Percentiles rank a stretch among this genome's conserved stretches.
These are phyloP conservation scores for Deinandra increscens DNA, from an alignment of 129 eudicot genomes.

Conservation along the genomic window DNA sequence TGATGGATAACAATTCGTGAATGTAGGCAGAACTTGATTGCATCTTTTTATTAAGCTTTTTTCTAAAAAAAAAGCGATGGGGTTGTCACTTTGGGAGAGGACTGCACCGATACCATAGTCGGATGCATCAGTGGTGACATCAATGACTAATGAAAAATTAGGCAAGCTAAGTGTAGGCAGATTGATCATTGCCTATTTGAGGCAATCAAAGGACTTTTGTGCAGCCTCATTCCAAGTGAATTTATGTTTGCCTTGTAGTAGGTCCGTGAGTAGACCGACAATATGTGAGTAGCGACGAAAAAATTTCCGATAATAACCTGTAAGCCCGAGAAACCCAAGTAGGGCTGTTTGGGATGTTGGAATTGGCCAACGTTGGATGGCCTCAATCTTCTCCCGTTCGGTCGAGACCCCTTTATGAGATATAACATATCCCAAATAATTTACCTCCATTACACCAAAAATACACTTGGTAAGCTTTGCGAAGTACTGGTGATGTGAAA, in stretches of 20 bases:
- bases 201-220: neutral
- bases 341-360: neutral
- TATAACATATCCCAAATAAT: conserved; percentile 6
- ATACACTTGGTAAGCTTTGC: neutral
- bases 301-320: neutral
- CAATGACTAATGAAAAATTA: neutral
- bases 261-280: neutral
- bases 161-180: neutral
- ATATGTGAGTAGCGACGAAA: neutral
- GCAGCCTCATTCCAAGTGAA: neutral
- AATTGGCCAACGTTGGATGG: neutral
- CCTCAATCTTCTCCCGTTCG: too few species aligned
- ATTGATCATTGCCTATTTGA: neutral
- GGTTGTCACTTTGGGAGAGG: neutral
- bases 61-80: neutral
- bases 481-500: neutral
- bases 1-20: neutral
- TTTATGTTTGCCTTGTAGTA: neutral
- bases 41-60: neutral
- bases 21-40: too few species aligned
- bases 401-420: neutral
- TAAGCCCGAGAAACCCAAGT: neutral
- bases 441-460: neutral
- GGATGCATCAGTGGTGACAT: neutral
- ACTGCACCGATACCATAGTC: neutral